Conservation (phyloP, 108 stramenopile genomes). For the Epithemia pelagica region DNA sequence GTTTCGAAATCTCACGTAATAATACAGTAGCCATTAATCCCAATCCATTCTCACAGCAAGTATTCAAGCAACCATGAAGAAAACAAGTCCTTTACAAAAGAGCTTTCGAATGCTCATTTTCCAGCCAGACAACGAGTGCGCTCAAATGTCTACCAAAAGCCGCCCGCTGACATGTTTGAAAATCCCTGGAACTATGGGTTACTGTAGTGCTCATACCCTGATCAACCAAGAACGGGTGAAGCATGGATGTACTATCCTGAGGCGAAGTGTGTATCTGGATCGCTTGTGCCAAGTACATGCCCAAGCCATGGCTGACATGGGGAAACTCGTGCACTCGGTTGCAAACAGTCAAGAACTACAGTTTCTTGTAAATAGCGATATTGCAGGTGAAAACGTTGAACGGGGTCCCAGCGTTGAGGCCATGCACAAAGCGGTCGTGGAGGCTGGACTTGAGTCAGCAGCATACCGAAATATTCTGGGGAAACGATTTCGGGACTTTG, state of each 20-base stretch:
- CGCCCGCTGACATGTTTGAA: neutral
- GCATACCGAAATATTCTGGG: neutral
- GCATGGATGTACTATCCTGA: neutral
- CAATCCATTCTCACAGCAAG: too few species aligned
- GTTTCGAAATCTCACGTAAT: too few species aligned
- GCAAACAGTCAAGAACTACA: neutral
- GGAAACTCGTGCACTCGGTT: neutral
- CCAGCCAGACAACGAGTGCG: neutral
- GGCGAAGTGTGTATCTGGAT: neutral
- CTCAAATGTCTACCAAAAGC: neutral
- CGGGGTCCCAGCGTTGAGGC: neutral
- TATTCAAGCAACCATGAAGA: too few species aligned
- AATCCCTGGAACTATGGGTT: neutral
- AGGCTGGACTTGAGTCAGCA: neutral
- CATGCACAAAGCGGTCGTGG: neutral
- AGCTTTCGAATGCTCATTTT: too few species aligned
- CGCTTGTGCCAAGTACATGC: neutral
- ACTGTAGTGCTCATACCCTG: neutral
- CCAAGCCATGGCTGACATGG: neutral
- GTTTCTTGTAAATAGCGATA: neutral
- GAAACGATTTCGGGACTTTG: neutral
- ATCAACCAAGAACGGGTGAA: neutral
- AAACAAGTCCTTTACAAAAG: too few species aligned
- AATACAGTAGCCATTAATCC: too few species aligned
- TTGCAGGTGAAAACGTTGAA: neutral